These are phyloP conservation scores for Cladophialophora immunda DNA, from an alignment of 2,329 filamentous ascomycete genomes.

Conservation along the genomic window DNA sequence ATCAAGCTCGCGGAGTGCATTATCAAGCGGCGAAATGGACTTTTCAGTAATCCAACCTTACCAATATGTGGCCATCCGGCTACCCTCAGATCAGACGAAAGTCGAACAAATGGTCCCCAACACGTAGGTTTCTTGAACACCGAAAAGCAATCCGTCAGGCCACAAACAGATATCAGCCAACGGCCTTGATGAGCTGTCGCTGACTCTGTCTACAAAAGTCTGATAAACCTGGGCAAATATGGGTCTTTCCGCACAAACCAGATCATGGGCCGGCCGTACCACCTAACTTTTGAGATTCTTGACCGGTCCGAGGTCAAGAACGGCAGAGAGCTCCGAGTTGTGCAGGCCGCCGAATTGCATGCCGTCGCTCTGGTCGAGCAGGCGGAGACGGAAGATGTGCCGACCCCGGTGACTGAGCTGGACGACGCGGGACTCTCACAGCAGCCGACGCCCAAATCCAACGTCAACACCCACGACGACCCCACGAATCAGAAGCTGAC, in stretches of 20 bases:
- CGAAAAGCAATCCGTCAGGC: constrained; percentile 30
- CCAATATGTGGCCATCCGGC: constrained; percentile 62
- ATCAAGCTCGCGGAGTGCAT: neutral
- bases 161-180: constrained; percentile 40
- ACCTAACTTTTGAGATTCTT: constrained; percentile 88
- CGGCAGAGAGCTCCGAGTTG: constrained; percentile 75
- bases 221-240: constrained; percentile 89
- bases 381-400: constrained; percentile 50
- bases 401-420: constrained; percentile 42
- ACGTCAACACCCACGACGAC: constrained; percentile 70
- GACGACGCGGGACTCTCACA: constrained; percentile 48
- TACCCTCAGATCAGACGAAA: constrained; percentile 67
- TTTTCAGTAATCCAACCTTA: constrained; percentile 60
- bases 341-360: constrained; percentile 82
- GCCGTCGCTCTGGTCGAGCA: constrained; percentile 73
- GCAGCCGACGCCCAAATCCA: constrained; percentile 57
- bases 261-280: constrained; percentile 87
- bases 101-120: constrained; percentile 68
- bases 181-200: constrained; percentile 35
- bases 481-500: constrained; percentile 76
- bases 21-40: constrained; percentile 23
- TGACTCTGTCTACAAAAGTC: constrained; percentile 62
- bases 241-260: constrained; percentile 89
- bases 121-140: constrained; percentile 64
- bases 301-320: constrained; percentile 72